A percentile compares a stretch with the other conserved stretches of the same genome.
Conservation (phyloP, 148 eudicot species). For the Silene latifolia region DNA sequence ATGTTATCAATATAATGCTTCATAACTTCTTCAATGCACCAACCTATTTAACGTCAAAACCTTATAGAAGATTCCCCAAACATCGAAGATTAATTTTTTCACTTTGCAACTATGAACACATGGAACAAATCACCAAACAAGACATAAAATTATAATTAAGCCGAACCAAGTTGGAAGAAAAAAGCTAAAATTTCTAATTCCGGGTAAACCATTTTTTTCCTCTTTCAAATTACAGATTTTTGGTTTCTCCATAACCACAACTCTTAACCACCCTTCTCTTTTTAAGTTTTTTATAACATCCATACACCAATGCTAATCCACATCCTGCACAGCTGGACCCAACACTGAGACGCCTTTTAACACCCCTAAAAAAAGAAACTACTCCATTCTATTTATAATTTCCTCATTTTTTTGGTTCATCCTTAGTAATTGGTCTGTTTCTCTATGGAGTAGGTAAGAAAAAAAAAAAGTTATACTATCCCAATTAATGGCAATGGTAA, state of each 20-base stretch:
- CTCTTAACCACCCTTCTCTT: too few species aligned
- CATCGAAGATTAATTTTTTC: not conserved
- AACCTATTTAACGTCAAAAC: not conserved
- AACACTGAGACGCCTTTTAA: too few species aligned
- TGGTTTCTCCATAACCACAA: too few species aligned
- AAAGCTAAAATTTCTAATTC: not conserved
- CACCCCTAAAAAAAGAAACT: not conserved
- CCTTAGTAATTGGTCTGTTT: too few species aligned
- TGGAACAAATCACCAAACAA: not conserved
- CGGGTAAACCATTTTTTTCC: too few species aligned
- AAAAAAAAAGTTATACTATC: not conserved
- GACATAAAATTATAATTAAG: not conserved
- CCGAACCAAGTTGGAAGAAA: not conserved
- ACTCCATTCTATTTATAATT: not conserved
- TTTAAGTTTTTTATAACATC: not conserved
- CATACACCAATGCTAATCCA: not conserved
- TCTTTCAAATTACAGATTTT: too few species aligned
- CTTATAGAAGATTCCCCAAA: not conserved
- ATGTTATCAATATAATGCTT: not conserved
- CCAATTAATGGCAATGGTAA: not conserved
- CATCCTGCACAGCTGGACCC: too few species aligned
- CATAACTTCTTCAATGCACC: not conserved
- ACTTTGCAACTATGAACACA: not conserved
- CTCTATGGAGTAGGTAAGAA: too few species aligned
- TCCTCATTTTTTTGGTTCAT: not conserved